Conservation (phyloP, 2,329 filamentous ascomycete genomes). For the Microthyrium microscopicum region DNA sequence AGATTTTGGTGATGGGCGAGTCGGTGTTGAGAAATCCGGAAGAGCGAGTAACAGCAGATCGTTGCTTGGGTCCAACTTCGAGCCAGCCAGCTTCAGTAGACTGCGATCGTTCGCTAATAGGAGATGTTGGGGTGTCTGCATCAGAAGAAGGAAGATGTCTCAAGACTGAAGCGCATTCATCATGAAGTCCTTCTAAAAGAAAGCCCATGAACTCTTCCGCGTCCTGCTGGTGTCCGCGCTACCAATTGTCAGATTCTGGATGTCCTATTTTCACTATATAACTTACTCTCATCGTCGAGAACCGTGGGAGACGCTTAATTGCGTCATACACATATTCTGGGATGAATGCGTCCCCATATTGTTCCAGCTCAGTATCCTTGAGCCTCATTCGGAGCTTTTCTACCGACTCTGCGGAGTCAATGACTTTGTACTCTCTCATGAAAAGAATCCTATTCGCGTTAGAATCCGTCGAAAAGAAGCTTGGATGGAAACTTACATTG, state of each 20-base stretch:
- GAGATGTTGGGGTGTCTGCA: constrained; percentile 21
- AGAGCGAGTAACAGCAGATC: constrained; percentile 67
- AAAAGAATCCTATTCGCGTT: constrained; percentile 62
- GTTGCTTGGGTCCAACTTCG: constrained; percentile 87
- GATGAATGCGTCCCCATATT: constrained; percentile 79
- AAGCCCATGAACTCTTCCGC: constrained; percentile 95
- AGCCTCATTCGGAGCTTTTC: constrained; percentile 59
- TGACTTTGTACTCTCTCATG: constrained; percentile 76
- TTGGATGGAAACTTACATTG: constrained; percentile 47
- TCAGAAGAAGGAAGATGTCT: constrained; percentile 25
- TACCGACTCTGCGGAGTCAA: constrained; percentile 58
- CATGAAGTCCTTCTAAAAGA: constrained; percentile 77
- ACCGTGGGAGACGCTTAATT: constrained; percentile 70
- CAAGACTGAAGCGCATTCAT: constrained; percentile 74
- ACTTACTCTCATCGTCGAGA: constrained; percentile 77
- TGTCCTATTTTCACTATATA: constrained; percentile 8
- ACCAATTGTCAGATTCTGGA: constrained; percentile 10
- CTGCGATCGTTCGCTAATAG: constrained; percentile 24
- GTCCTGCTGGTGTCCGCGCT: constrained; percentile 93
- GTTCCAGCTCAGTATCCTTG: constrained; percentile 70
- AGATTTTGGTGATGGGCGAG: constrained; percentile 85
- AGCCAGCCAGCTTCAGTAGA: constrained; percentile 57
- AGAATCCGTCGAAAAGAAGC: constrained; percentile 7
- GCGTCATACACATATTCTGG: constrained; percentile 93
- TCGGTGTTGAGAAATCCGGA: constrained; percentile 57